phyloP scores from a whole-genome alignment of 208 protist genomes.

The Herpetomonas samuelpessoai region DNA sequence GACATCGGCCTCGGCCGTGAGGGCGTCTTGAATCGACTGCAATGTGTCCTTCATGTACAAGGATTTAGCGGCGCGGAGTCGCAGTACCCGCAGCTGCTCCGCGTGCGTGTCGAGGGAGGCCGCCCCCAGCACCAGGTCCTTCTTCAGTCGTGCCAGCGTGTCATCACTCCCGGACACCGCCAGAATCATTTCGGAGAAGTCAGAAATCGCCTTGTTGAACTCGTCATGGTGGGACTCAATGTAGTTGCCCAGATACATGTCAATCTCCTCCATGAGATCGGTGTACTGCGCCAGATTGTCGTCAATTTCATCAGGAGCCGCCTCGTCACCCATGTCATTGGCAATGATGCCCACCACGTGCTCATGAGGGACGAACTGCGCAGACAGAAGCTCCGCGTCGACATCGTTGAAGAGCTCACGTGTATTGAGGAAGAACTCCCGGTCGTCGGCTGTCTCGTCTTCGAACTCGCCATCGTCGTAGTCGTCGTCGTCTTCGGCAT shows the following conservation, averaged over 20 bases:
- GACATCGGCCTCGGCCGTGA: constrained; percentile 56
- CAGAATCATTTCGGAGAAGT: constrained; percentile 86
- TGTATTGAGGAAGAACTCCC: constrained; percentile 59
- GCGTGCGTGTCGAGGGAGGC: constrained; percentile 63
- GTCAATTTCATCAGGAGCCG: constrained; percentile 55
- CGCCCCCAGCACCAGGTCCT: constrained; percentile 47
- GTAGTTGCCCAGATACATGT: constrained; percentile 61
- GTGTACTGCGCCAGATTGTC: constrained; percentile 59
- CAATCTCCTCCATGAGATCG: constrained; percentile 62
- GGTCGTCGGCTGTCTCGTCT: constrained; percentile 30
- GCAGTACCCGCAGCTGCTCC: constrained; percentile 67
- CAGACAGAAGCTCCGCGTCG: constrained; percentile 50
- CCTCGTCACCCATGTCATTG: constrained; percentile 52
- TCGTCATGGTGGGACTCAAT: constrained; percentile 77
- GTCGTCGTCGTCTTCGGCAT: constrained; percentile 30
- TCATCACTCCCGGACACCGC: constrained; percentile 79
- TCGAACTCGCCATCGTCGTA: constrained; percentile 43
- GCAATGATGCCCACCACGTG: constrained; percentile 79
- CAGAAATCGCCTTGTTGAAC: constrained; percentile 74
- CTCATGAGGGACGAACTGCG: constrained; percentile 70
- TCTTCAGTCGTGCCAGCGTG: constrained; percentile 67
- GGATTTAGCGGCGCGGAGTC: constrained; percentile 66
- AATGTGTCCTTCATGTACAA: constrained; percentile 69
- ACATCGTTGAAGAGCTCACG: constrained; percentile 72
- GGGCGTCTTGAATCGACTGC: constrained; percentile 41